Evolutionary conservation across 345 rosid genomes (phyloP).

Genomic region (Syzygium aqueum): DNA sequence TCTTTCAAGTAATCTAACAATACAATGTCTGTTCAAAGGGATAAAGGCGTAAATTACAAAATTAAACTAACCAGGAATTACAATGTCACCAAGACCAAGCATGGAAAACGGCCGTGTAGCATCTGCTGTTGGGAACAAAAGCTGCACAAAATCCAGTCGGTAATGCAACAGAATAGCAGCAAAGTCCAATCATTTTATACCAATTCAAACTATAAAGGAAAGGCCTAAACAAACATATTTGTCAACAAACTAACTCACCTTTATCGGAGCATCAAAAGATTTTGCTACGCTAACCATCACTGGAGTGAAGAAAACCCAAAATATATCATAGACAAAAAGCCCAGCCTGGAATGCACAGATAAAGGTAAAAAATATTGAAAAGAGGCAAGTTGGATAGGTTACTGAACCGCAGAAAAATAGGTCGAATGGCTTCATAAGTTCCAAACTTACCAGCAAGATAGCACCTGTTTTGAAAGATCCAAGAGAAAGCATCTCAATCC

Average conservation of each 20-base stretch:
- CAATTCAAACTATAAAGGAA: background rate
- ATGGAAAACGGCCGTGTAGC: conserved; percentile 78
- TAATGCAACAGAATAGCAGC: background rate
- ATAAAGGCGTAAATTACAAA: background rate
- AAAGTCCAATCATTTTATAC: background rate
- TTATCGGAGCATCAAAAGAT: conserved; percentile 98
- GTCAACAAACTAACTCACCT: conserved; percentile 44
- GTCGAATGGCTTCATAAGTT: background rate
- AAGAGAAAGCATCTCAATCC: conserved; percentile 99
- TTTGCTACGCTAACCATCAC: conserved; percentile 99
- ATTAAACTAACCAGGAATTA: conserved; percentile 72
- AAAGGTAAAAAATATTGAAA: background rate
- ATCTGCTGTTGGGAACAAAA: conserved; percentile 87
- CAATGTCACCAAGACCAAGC: conserved; percentile 99
- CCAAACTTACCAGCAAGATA: conserved; percentile 47
- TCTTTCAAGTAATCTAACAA: background rate
- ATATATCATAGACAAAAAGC: conserved; percentile 90
- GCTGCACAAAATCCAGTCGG: conserved; percentile 30
- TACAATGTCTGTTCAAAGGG: background rate
- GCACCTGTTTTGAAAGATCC: conserved; percentile 98
- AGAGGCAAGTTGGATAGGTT: background rate
- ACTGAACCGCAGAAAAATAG: background rate
- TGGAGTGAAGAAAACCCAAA: conserved; percentile 99
- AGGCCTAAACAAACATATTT: background rate
- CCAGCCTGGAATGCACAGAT: conserved; percentile 46